Percentiles rank a stretch among this genome's conserved stretches.
Evolutionary conservation across 2,329 filamentous ascomycete species (phyloP).

Genomic region (Ilyonectria sp.): DNA sequence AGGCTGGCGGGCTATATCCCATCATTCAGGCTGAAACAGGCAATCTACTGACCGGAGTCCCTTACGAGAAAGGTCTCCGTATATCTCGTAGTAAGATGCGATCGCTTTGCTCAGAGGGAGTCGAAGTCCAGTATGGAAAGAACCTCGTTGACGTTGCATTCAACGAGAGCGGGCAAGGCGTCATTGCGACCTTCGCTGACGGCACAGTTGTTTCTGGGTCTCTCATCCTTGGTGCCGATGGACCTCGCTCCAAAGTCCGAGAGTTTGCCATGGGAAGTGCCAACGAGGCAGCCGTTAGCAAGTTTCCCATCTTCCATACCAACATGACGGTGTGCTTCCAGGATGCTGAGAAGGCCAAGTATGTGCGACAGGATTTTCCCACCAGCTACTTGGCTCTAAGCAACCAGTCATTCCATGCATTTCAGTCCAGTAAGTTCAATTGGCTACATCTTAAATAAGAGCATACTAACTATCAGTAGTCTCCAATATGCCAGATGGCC

Average conservation of each 20-base stretch:
- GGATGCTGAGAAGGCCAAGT: slow-evolving; percentile 40
- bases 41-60: slow-evolving; percentile 35
- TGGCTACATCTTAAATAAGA: too few relatives aligned
- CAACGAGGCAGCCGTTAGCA: slow-evolving; percentile 38
- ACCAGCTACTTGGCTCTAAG: slow-evolving; percentile 43
- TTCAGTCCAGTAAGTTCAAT: slow-evolving; percentile 39
- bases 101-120: slow-evolving; percentile 35
- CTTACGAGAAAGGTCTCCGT: slow-evolving; percentile 40
- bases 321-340: slow-evolving; percentile 45
- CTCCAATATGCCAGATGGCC: slow-evolving; percentile 42
- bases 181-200: slow-evolving; percentile 36
- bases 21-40: slow-evolving; percentile 44
- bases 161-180: slow-evolving; percentile 34
- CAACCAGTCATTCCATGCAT: slow-evolving; percentile 42
- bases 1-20: slow-evolving; percentile 40
- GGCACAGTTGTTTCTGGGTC: slow-evolving; percentile 29
- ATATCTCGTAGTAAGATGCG: slow-evolving; percentile 42
- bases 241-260: slow-evolving; percentile 38
- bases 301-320: slow-evolving; percentile 45
- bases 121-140: slow-evolving; percentile 40
- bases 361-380: slow-evolving; percentile 35
- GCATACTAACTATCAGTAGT: slow-evolving; percentile 16
- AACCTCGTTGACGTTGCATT: slow-evolving; percentile 38
- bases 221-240: slow-evolving; percentile 40
- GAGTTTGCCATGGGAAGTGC: slow-evolving; percentile 40